Evolutionary conservation across 2,329 filamentous ascomycete genomes (phyloP), one percentile per base, ranked within the genome.

Genomic region (Phialophora expanda): DNA sequence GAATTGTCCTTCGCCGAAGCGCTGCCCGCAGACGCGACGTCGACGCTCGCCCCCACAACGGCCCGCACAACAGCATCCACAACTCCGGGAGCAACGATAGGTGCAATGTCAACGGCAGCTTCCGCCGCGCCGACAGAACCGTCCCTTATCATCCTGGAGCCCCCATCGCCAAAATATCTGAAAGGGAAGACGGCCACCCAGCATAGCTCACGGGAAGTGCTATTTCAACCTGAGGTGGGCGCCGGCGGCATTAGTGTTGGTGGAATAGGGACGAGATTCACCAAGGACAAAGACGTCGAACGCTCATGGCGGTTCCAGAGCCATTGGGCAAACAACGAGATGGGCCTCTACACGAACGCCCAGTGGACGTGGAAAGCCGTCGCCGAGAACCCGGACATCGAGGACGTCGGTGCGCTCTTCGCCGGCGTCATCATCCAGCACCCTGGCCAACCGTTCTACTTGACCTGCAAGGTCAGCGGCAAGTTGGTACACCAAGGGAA

Each of bases 381-480:
- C 11, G 41, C 57, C n/a, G 57, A 50, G 50, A 60, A 60, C 57
- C 56, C 56, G 17, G 56, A 59, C 38, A 59, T 59, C 34, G 56
- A 59, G 14, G 56, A 59, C 22, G 56, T 59, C 11, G 56, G 56
- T 12, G 32, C 51, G n/a, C 56, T 59, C 7, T 59, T 46, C 38
- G 56, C 56, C 1, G 56, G 56, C 26, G 20, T 59, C 34, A 46
- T 59, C 38, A 44, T 59, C 38, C 56, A 59, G 38, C 56, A 59
- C 38, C 56, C 56, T 3, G 56, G 56, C 38, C 56, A 59, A 28
- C 56, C 56, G 20, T 59, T 59, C 20, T 59, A 59, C 32, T 32
- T 59, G 17, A 59, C 34, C 24, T 59, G 56, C 38, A 41, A 46
- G 26, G 56, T 59, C 34, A 59, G 20, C 38, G 56, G 56, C 20